A percentile compares a stretch with the other conserved stretches of the same genome.
These are phyloP conservation scores for Aleurites moluccanus DNA, from an alignment of 441 rosid genomes.

Conservation along the genomic window DNA sequence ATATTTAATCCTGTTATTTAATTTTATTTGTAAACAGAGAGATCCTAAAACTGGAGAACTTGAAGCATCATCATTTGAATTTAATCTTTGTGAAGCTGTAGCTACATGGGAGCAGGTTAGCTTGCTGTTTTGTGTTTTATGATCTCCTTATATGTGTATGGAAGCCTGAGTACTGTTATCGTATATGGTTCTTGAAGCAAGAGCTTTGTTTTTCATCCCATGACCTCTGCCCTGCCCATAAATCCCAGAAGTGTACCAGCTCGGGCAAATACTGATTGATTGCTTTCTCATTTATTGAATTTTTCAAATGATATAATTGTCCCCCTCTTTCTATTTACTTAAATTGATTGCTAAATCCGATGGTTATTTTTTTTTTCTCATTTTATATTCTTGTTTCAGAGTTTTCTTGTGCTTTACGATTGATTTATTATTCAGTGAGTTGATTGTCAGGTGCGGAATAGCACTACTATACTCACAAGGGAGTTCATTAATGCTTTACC, in stretches of 20 bases:
- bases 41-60: conserved; percentile 87
- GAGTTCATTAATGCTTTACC: conserved; percentile 91
- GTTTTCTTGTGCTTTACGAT: conserved; percentile 28
- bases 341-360: not conserved
- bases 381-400: not conserved
- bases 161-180: not conserved
- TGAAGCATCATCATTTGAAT: conserved; percentile 76
- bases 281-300: not conserved
- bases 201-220: not conserved
- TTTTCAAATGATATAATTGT: not conserved
- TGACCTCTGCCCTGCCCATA: not conserved
- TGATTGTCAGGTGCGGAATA: conserved; percentile 83
- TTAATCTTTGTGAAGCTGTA: conserved; percentile 87
- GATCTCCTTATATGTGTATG: not conserved
- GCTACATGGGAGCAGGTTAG: conserved; percentile 96
- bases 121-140: conserved; percentile 15
- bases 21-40: conserved; percentile 42
- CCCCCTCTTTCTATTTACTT: not conserved
- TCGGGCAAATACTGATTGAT: not conserved
- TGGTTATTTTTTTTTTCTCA: not conserved
- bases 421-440: conserved; percentile 52
- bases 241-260: not conserved
- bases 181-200: not conserved
- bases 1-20: not conserved
- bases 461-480: conserved; percentile 83